Evolutionary conservation across 495 filamentous ascomycete species (phyloP).

Genomic region (Penicillium lividum): DNA sequence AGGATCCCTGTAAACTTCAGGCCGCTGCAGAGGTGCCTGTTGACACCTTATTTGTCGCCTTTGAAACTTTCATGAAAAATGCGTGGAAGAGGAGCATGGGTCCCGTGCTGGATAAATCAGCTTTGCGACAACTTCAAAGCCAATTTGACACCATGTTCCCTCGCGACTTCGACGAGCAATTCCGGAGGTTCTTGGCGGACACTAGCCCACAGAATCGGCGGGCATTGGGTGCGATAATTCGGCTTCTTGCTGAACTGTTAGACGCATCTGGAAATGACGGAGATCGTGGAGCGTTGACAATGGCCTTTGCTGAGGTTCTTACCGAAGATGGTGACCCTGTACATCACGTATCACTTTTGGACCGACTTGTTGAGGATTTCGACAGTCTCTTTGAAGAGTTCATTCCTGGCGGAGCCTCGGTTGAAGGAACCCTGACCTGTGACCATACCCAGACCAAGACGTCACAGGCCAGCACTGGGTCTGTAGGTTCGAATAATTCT

Average conservation of each 20-base stretch:
- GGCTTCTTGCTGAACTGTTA: constrained; percentile 82
- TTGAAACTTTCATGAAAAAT: constrained; percentile 88
- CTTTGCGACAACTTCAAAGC: constrained; percentile 67
- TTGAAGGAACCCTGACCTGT: constrained; percentile 44
- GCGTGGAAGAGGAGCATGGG: constrained; percentile 92
- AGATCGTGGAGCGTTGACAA: constrained; percentile 85
- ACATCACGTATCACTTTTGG: constrained; percentile 85
- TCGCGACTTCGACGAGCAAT: constrained; percentile 82
- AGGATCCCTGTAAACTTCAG: constrained; percentile 74
- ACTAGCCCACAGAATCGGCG: constrained; percentile 91
- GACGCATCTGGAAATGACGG: constrained; percentile 95
- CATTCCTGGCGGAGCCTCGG: constrained; percentile 45
- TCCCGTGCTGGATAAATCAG: constrained; percentile 65
- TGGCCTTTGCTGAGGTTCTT: constrained; percentile 86
- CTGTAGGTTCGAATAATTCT: constrained; percentile 71
- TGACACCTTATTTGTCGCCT: constrained; percentile 89
- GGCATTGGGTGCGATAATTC: constrained; percentile 80
- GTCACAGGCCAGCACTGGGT: constrained; percentile 53
- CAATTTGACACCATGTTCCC: constrained; percentile 73
- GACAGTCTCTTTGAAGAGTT: constrained; percentile 82
- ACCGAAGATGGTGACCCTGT: constrained; percentile 74
- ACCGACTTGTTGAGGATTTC: constrained; percentile 89
- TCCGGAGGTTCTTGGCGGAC: constrained; percentile 71
- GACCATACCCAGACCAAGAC: constrained; percentile 52
- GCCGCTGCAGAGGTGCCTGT: constrained; percentile 73